Conservation (phyloP, 176 grass and related monocot genomes). For the Bolboschoenus planiculmis region DNA sequence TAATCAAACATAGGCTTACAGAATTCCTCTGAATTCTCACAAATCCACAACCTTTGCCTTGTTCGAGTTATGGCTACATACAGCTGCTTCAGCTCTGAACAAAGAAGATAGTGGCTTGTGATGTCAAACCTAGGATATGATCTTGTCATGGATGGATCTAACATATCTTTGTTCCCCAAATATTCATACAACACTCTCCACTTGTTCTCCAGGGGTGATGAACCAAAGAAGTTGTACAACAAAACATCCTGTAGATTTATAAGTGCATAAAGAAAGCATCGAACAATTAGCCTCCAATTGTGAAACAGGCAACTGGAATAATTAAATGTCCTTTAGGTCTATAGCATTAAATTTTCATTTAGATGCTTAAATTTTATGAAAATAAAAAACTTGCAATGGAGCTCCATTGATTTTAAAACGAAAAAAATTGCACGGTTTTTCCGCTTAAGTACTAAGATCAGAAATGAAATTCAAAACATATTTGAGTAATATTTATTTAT, state of each 20-base stretch:
- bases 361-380: neutral
- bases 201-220: slow-evolving; percentile 57
- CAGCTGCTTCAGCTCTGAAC: slow-evolving; percentile 90
- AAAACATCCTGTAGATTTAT: slow-evolving; percentile 55
- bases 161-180: slow-evolving; percentile 44
- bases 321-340: neutral
- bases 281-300: neutral
- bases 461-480: neutral
- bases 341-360: neutral
- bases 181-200: slow-evolving; percentile 79
- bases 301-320: neutral
- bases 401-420: too few relatives aligned
- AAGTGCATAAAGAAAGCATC: neutral
- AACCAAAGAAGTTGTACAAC: slow-evolving; percentile 76
- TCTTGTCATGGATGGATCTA: slow-evolving; percentile 23
- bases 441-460: neutral
- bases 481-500: neutral
- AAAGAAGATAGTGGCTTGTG: slow-evolving; percentile 58
- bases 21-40: slow-evolving; percentile 61
- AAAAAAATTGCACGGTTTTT: neutral
- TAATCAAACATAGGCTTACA: slow-evolving; percentile 75
- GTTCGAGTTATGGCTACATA: slow-evolving; percentile 94
- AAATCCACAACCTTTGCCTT: slow-evolving; percentile 82
- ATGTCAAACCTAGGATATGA: slow-evolving; percentile 47
- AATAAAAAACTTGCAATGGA: too few relatives aligned